Evolutionary conservation across 768 basidiomycete genomes (phyloP), one percentile per base, ranked within the genome.

Genomic region (Holtermannia corniformis): DNA sequence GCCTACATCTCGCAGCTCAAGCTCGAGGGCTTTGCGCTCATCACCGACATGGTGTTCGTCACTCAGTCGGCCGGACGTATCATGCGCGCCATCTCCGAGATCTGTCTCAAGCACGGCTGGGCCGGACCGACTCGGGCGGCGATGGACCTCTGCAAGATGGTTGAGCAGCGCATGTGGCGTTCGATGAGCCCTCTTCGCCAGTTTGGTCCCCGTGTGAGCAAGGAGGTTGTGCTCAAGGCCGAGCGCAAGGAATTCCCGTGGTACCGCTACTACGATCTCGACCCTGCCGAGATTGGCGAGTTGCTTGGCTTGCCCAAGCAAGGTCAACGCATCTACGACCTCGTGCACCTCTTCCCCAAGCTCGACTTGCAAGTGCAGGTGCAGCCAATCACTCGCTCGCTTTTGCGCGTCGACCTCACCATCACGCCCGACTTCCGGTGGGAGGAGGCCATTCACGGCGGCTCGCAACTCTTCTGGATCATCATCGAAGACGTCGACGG

Each of bases 161-260:
- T 88, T 0, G 88, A 76, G 58, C 65, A 73, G 57, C 49, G 59
- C 50, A 91, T 87, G 86, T 97, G 93, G 93, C 83, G 83, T 27
- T 91, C 91, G 0, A 97, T 97, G 92, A 91, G 92, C 0, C 92
- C 93, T 5, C 78, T 97, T 32, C 81, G 95, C 32, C 95, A 99
- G 69, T 97, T 97, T 78, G 89, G 85, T 70, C 92, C 90, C 0
- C 70, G 78, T 19, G 63, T 64, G 47, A 44, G 63, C 50, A 43
- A 25, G n/a, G 88, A 93, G 44, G 83, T 93, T 27, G 76, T 92
- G 45, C 67, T 71, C 52, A 90, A 92, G 65, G 91, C 92, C 0
- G 93, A 97, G 72, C 85, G 87, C 14, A 97, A 97, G 71, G 93
- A 97, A 79, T 97, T 97, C 78, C 90, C 91, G 0, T 95, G 91